Conservation (phyloP, 2,329 filamentous ascomycete genomes). For the Davidsoniella neocaledoniae region DNA sequence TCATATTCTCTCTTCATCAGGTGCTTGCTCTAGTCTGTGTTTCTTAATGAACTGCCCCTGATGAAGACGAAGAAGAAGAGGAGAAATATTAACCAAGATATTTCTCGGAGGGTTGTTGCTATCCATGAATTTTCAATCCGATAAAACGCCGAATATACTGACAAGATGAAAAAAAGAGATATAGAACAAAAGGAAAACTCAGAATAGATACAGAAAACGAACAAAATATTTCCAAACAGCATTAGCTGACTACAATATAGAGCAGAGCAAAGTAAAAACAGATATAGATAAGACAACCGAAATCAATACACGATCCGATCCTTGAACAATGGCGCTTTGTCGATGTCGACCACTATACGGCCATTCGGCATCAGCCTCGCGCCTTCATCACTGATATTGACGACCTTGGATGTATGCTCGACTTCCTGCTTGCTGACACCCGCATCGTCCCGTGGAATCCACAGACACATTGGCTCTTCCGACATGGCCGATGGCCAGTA, state of each 20-base stretch:
- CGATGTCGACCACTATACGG: conserved; percentile 21
- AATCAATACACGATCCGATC: conserved; percentile 24
- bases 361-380: conserved; percentile 40
- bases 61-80: no score
- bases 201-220: not conserved
- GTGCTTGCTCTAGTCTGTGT: no score
- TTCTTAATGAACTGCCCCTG: no score
- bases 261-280: conserved; percentile 1
- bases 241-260: not conserved
- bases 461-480: conserved; percentile 44
- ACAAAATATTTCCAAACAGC: not conserved
- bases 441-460: conserved; percentile 56
- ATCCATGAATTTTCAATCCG: not conserved
- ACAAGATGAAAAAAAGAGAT: not conserved
- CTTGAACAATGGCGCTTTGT: conserved; percentile 23
- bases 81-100: no score
- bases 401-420: conserved; percentile 45
- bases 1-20: no score
- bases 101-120: no score
- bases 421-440: conserved; percentile 59
- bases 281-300: not conserved
- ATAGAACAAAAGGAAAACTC: not conserved
- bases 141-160: not conserved
- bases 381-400: conserved; percentile 57
- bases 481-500: conserved; percentile 58